Percentiles rank a stretch among this genome's conserved stretches.
Evolutionary conservation across 1,139 yeast species (phyloP).

Genomic region (Pneumocystis sp.): DNA sequence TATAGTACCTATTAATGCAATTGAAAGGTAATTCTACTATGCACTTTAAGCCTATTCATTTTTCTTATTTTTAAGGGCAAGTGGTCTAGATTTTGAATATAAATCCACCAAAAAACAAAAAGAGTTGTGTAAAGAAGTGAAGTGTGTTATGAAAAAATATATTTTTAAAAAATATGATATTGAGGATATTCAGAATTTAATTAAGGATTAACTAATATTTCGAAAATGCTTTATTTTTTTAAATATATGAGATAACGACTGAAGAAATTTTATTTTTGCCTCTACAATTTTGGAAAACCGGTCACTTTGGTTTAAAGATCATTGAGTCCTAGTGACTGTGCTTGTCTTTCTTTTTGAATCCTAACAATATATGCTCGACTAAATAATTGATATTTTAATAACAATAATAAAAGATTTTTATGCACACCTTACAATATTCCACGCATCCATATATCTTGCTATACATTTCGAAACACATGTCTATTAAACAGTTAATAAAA

Average conservation of each 20-base stretch:
- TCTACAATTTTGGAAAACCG: background rate
- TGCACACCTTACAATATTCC: constrained; percentile 56
- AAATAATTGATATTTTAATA: background rate
- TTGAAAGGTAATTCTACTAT: constrained; percentile 45
- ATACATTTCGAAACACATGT: constrained; percentile 38
- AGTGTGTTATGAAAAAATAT: constrained; percentile 79
- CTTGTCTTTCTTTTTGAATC: constrained; percentile 32
- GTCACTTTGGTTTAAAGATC: background rate
- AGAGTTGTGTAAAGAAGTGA: constrained; percentile 63
- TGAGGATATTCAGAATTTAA: too few relatives aligned
- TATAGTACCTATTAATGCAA: constrained; percentile 78
- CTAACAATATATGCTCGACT: constrained; percentile 48
- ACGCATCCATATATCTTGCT: constrained; percentile 77
- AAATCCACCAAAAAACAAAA: constrained; percentile 45
- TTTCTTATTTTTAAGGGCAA: constrained; percentile 15
- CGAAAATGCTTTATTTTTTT: background rate
- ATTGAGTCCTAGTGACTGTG: background rate
- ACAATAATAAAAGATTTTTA: constrained; percentile 15
- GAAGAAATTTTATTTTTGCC: background rate
- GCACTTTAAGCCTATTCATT: too few relatives aligned
- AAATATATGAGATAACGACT: too few relatives aligned
- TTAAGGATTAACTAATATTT: background rate
- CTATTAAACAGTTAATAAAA: background rate
- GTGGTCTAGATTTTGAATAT: constrained; percentile 70
- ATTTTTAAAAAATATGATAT: constrained; percentile 12